Evolutionary conservation across 2,329 filamentous ascomycete genomes (phyloP).

Genomic region (Epicoccum nigrum): DNA sequence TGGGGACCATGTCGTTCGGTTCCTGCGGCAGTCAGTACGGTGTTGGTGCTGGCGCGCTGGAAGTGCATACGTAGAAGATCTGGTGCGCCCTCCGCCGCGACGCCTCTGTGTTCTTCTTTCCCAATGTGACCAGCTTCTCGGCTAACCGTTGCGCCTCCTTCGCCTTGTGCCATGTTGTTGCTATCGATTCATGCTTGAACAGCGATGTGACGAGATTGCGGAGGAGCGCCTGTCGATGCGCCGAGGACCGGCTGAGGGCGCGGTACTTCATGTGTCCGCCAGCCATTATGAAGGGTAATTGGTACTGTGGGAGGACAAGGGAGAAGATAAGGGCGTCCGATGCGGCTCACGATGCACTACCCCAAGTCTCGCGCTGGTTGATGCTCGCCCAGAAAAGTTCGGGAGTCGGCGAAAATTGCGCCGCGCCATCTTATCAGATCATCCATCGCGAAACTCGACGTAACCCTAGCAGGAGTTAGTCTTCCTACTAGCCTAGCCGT

Average conservation of each 20-base stretch:
- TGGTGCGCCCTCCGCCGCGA: constrained; percentile 74
- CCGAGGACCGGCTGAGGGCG: constrained; percentile 81
- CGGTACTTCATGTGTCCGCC: constrained; percentile 87
- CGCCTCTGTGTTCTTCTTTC: constrained; percentile 89
- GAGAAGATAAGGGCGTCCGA: constrained; percentile 10
- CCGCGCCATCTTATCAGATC: constrained; percentile 12
- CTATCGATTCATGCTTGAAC: constrained; percentile 89
- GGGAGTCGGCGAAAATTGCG: constrained; percentile 7
- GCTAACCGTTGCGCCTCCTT: constrained; percentile 95
- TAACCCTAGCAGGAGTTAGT: background rate
- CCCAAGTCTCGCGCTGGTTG: constrained; percentile 6
- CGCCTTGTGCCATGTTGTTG: constrained; percentile 93
- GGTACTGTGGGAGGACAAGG: constrained; percentile 6
- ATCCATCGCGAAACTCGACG: constrained; percentile 10
- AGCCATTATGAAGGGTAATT: constrained; percentile 66
- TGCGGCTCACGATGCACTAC: constrained; percentile 12
- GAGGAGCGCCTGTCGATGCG: constrained; percentile 89
- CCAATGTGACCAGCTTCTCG: constrained; percentile 91
- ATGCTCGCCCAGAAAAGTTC: constrained; percentile 29
- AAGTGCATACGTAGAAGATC: constrained; percentile 81
- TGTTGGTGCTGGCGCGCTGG: constrained; percentile 9
- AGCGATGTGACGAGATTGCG: constrained; percentile 96
- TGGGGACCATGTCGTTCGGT: constrained; percentile 74
- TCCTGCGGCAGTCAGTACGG: constrained; percentile 56
- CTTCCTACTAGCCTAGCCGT: too few species aligned